Conservation (phyloP, 768 basidiomycete genomes). For the Tricholoma furcatifolium region DNA sequence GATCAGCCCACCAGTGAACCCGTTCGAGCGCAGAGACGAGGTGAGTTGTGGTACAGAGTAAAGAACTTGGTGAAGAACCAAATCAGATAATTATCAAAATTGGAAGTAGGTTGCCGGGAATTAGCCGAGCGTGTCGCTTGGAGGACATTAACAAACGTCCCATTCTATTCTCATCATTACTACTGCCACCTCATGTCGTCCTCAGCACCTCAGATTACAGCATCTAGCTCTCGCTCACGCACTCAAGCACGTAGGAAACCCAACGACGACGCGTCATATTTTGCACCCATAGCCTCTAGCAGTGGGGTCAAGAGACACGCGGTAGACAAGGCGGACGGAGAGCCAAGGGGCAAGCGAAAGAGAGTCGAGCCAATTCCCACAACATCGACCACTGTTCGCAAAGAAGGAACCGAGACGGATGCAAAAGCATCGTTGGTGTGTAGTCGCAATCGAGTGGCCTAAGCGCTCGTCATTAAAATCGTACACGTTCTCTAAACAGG, state of each 20-base stretch:
- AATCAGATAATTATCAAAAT: conserved; percentile 7
- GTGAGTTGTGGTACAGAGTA: conserved; percentile 12
- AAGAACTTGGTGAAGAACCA: not conserved
- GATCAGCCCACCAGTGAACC: not conserved
- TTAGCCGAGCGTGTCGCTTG: conserved; percentile 1
- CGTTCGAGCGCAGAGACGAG: not conserved
- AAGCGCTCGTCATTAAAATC: not conserved
- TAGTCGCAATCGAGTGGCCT: conserved; percentile 10
- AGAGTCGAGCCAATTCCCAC: conserved; percentile 47
- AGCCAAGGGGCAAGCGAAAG: conserved; percentile 73
- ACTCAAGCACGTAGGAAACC: conserved; percentile 62
- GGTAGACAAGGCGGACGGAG: conserved; percentile 67
- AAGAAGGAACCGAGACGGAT: conserved; percentile 39
- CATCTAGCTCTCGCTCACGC: conserved; percentile 57
- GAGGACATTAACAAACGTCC: conserved; percentile 2
- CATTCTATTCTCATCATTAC: conserved; percentile 12
- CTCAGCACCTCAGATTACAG: conserved; percentile 24
- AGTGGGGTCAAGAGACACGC: conserved; percentile 60
- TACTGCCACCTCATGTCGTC: conserved; percentile 31
- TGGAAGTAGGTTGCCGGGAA: conserved; percentile 14
- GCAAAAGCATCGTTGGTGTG: conserved; percentile 41
- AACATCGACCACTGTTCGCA: conserved; percentile 25
- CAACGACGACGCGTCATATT: conserved; percentile 71
- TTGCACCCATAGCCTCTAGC: conserved; percentile 48
- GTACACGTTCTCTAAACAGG: conserved; percentile 36